Evolutionary conservation across 2,329 filamentous ascomycete species (phyloP), one percentile per base, ranked within the genome.

Genomic region (Phoma herbarum): DNA sequence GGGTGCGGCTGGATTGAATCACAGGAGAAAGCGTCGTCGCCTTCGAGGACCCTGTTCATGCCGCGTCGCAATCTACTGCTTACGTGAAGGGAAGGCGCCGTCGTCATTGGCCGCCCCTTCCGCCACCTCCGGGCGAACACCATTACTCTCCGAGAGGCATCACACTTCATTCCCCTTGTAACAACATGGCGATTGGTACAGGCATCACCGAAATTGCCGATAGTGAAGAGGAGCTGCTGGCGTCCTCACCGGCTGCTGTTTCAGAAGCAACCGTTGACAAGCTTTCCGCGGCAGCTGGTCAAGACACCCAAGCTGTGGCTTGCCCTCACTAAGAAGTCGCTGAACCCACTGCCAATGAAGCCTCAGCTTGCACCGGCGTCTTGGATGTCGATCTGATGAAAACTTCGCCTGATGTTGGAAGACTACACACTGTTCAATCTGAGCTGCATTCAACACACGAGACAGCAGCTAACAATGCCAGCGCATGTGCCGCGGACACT

Each of bases 161-260:
- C 20, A 41, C 56, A 25, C 20, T 25, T 20, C 44, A 53, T 22
- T 49, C 37, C 37, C 46, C 37, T 22, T 28, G 42, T 53, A 57
- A 58, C 65, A 66, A 18, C 51, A 76, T 76, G 72, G 62, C 65
- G 26, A 14, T 69, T 41, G 60, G 28, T 8, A 52, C 61, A 42
- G 63, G 56, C 37, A 37, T 61, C 41, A 66, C 57, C 29, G 72
- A 75, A 59, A 60, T 76, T 16, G 66, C 71, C 11, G 73, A 76
- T 59, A 75, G 72, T 20, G 73, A 76, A 48, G 72, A 75, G 7
- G 73, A 75, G 62, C 66, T 57, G 2, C 58, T 74, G 59, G 66
- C 67, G 51, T 75, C 71, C 45, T 72, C 73, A 51, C 72, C 71
- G 31, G 41, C 54, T 52, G 41, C 44, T 29, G 56, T 57, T 63